A percentile compares a stretch with the other conserved stretches of the same genome.
Conservation (phyloP, 192 early-diverging fungal genomes). For the Geranomyces michiganensis region DNA sequence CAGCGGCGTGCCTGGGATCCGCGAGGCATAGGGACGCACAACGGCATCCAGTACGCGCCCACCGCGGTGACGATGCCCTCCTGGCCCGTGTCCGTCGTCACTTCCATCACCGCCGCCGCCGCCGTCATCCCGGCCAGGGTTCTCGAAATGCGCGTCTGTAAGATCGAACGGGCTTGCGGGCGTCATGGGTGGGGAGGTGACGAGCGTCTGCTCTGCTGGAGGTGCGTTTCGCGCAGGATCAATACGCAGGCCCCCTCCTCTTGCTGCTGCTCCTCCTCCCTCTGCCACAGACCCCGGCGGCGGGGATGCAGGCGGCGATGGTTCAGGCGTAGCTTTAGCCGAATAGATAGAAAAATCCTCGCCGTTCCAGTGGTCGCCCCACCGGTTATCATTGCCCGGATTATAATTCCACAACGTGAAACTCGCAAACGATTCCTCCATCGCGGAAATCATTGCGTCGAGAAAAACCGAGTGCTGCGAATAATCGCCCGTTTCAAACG, state of each 20-base stretch:
- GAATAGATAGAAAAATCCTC: constrained; percentile 76
- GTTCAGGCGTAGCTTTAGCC: constrained; percentile 22
- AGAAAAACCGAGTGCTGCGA: constrained; percentile 72
- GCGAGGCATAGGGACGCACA: constrained; percentile 78
- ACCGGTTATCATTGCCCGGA: constrained; percentile 72
- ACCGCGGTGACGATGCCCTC: constrained; percentile 60
- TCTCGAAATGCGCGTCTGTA: constrained; percentile 37
- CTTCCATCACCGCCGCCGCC: constrained; percentile 17
- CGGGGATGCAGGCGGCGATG: constrained; percentile 1
- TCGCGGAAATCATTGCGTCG: constrained; percentile 71
- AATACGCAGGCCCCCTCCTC: no score
- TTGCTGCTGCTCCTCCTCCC: no score
- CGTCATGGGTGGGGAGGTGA: constrained; percentile 1
- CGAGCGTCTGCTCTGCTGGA: not conserved
- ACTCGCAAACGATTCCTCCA: constrained; percentile 76
- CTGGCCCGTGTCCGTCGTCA: constrained; percentile 37
- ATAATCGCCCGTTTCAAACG: constrained; percentile 75
- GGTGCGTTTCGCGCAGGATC: not conserved
- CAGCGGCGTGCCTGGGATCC: constrained; percentile 69
- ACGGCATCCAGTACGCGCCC: constrained; percentile 80
- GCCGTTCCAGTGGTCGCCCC: constrained; percentile 73
- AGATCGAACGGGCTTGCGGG: constrained; percentile 65
- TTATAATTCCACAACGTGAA: constrained; percentile 92
- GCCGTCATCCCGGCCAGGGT: constrained; percentile 32
- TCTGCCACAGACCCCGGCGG: not conserved